These are phyloP conservation scores for Boletus reticuloceps DNA, from an alignment of 768 basidiomycete species.

Conservation along the genomic window DNA sequence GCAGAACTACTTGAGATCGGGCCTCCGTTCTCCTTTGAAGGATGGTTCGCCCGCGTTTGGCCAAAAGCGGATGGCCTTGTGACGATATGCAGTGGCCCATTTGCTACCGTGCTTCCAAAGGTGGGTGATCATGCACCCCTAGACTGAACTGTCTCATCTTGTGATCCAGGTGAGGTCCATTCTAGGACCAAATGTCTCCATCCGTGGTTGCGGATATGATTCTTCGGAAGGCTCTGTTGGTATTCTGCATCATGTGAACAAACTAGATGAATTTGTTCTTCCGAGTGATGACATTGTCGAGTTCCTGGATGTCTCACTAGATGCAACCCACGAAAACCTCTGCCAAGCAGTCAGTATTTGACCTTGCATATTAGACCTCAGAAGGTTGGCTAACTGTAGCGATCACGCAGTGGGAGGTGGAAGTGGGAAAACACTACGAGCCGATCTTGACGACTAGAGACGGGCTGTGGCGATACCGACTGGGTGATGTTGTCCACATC, in stretches of 20 bases:
- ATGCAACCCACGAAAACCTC: constrained; percentile 11
- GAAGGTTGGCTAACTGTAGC: not conserved
- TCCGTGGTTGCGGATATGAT: constrained; percentile 7
- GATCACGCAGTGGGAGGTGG: constrained; percentile 15
- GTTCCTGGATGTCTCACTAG: constrained; percentile 16
- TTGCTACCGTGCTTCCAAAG: constrained; percentile 10
- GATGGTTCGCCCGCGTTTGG: constrained; percentile 20
- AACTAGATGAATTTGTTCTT: constrained; percentile 11
- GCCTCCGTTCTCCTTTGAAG: constrained; percentile 6
- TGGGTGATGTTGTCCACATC: constrained; percentile 18
- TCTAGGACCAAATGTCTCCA: constrained; percentile 3
- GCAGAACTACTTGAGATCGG: constrained; percentile 17
- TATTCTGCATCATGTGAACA: not conserved
- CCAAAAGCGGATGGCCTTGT: not conserved
- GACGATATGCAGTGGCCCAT: constrained; percentile 12
- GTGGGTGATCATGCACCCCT: not conserved
- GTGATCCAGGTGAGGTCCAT: constrained; percentile 10
- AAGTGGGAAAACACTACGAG: constrained; percentile 19
- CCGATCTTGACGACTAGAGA: constrained; percentile 19
- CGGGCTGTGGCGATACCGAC: constrained; percentile 23
- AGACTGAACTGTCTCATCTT: not conserved
- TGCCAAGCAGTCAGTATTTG: constrained; percentile 13
- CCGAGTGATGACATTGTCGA: constrained; percentile 6
- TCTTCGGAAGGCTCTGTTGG: constrained; percentile 11
- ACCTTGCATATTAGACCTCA: not conserved